Conservation (phyloP, 2,329 filamentous ascomycete genomes). For the Gnomoniopsis sp. region DNA sequence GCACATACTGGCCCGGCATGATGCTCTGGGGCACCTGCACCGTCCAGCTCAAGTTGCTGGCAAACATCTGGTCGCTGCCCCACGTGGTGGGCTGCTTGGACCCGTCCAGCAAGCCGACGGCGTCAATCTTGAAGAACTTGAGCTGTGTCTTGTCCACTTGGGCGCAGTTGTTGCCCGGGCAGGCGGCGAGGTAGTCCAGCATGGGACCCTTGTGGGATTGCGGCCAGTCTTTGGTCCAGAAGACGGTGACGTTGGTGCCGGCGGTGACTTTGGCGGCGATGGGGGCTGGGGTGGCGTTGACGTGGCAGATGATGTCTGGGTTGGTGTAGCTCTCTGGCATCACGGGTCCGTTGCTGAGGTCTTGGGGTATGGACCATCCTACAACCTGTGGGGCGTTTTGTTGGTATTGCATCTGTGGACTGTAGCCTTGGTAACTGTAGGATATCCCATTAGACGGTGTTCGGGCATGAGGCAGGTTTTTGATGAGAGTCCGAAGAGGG, state of each 20-base stretch:
- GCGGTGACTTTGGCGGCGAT: slow-evolving; percentile 25
- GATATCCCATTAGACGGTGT: slow-evolving; percentile 23
- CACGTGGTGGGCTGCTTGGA: slow-evolving; percentile 26
- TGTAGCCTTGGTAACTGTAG: slow-evolving; percentile 28
- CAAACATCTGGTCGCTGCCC: slow-evolving; percentile 40
- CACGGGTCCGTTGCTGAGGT: slow-evolving; percentile 28
- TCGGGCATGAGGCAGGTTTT: too few species aligned
- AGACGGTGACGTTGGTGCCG: slow-evolving; percentile 25
- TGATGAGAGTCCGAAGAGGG: too few species aligned
- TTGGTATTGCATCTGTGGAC: slow-evolving; percentile 27
- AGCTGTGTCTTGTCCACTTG: slow-evolving; percentile 31
- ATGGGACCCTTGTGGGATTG: slow-evolving; percentile 30
- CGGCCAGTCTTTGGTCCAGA: slow-evolving; percentile 27
- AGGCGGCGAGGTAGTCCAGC: slow-evolving; percentile 36
- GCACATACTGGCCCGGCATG: slow-evolving; percentile 46
- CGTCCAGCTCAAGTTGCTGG: slow-evolving; percentile 47
- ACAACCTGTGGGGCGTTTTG: slow-evolving; percentile 26
- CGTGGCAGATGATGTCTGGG: slow-evolving; percentile 28
- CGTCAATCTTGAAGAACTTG: slow-evolving; percentile 33
- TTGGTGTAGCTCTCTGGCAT: slow-evolving; percentile 21
- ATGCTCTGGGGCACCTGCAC: slow-evolving; percentile 43
- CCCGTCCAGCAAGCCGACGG: slow-evolving; percentile 29
- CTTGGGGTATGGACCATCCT: slow-evolving; percentile 28
- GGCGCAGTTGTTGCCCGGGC: slow-evolving; percentile 27
- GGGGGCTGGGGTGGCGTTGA: slow-evolving; percentile 25